Conservation (phyloP, 495 filamentous ascomycete genomes). For the Pseudoneurospora amorphoporcata region DNA sequence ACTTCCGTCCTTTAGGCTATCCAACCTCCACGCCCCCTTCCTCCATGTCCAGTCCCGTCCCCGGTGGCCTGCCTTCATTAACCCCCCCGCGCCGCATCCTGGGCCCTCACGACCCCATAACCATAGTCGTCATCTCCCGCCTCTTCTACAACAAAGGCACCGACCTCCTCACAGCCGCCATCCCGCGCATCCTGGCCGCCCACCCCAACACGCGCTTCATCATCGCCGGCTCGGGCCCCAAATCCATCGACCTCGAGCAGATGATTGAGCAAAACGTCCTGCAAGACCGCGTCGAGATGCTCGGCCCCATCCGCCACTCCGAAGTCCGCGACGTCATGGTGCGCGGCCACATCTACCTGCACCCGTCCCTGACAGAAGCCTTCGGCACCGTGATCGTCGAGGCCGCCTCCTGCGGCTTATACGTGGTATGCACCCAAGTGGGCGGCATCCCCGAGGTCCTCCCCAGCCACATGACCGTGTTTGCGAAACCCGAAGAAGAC, state of each 20-base stretch:
- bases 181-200: conserved; percentile 78
- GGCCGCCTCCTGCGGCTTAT: conserved; percentile 87
- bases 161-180: conserved; percentile 85
- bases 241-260: conserved; percentile 94
- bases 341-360: conserved; percentile 89
- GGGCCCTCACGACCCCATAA: conserved; percentile 77
- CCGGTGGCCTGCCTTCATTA: conserved; percentile 6
- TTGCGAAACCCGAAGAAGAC: conserved; percentile 86
- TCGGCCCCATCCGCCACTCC: conserved; percentile 87
- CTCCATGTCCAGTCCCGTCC: conserved; percentile 16
- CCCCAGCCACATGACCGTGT: conserved; percentile 87
- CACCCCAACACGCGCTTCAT: conserved; percentile 95
- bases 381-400: conserved; percentile 98
- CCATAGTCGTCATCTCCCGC: conserved; percentile 92
- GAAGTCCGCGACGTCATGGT: conserved; percentile 99
- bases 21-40: conserved; percentile 21
- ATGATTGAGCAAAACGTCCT: conserved; percentile 95
- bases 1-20: conserved; percentile 64
- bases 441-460: conserved; percentile 95
- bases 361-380: conserved; percentile 89
- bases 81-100: conserved; percentile 31
- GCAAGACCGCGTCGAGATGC: conserved; percentile 84
- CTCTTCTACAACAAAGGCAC: conserved; percentile 99
- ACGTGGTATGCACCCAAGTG: conserved; percentile 92
- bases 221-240: conserved; percentile 89